Evolutionary conservation across 1,139 yeast genomes (phyloP), one percentile per base, ranked within the genome.

Genomic region (Pichia sp.): DNA sequence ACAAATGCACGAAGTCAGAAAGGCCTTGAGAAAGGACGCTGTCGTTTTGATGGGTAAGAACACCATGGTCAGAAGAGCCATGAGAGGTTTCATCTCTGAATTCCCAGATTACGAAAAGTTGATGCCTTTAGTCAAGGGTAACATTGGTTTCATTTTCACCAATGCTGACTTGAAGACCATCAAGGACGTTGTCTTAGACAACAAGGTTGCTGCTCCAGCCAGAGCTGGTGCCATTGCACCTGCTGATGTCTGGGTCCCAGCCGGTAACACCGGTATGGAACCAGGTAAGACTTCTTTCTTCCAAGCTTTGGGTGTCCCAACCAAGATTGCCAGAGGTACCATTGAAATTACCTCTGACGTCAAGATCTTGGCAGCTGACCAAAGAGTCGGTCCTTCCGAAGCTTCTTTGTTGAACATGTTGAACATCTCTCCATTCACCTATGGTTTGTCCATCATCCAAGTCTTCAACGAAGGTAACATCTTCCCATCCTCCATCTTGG

Each of bases 251-350:
- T 89, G 85, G 86, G 87, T 93, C 70, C 95, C 96, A 76, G 98
- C 98, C 71, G 96, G 96, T 80, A 95, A 93, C 97, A 93, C 99
- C 71, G 98, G 99, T 87, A 92, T 95, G 97, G 99, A 93, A 83
- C 99, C 99, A 78, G 98, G 98, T 86, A 93, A 93, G 91, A 93
- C 99, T 74, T 93, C 99, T 75, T 93, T 93, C 95, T 93, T 93
- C 98, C 99, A 93, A 86, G 99, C 99, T 75, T 87, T 93, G 73
- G 98, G 98, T 89, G 97, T 93, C 74, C 99, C 99, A 85, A 93
- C 99, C 89, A 93, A 93, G 95, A 93, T 93, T 91, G 95, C 97
- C 80, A 92, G 99, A 88, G 99, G 99, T 93, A 90, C 97, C 80
- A 93, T 93, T 87, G 99, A 93, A 83, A 93, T 93, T 80, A 92